Conservation (phyloP, 2,329 filamentous ascomycete species). For the Decorospora gaudefroyi region DNA sequence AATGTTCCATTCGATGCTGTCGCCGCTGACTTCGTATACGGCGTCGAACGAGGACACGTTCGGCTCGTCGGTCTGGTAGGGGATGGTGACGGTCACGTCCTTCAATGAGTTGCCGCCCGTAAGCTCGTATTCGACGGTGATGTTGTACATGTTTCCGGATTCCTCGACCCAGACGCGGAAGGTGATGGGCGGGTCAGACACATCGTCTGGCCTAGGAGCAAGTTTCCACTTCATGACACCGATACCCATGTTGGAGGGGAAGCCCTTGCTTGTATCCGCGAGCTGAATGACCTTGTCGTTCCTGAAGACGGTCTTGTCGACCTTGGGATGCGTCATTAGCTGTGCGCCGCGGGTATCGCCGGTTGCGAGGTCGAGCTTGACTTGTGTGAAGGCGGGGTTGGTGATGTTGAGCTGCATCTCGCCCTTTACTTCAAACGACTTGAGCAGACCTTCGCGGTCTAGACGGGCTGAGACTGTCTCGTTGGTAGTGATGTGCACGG, state of each 20-base stretch:
- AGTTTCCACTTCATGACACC: constrained; percentile 93
- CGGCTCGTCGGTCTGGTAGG: constrained; percentile 83
- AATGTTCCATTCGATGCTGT: constrained; percentile 92
- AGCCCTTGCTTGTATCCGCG: constrained; percentile 82
- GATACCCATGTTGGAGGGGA: constrained; percentile 92
- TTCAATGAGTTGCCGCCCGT: constrained; percentile 77
- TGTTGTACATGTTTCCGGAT: constrained; percentile 77
- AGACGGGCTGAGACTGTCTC: constrained; percentile 91
- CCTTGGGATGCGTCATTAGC: constrained; percentile 94
- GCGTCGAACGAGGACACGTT: constrained; percentile 91
- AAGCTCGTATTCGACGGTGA: constrained; percentile 95
- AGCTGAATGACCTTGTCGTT: constrained; percentile 84
- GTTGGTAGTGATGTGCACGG: constrained; percentile 83
- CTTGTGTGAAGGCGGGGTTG: constrained; percentile 85
- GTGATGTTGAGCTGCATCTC: constrained; percentile 90
- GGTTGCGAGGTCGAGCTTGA: constrained; percentile 80
- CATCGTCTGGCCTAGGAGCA: constrained; percentile 77
- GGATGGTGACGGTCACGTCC: constrained; percentile 86
- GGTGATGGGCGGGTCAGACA: constrained; percentile 82
- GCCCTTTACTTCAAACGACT: constrained; percentile 85
- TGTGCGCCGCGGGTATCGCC: constrained; percentile 81
- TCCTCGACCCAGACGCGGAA: constrained; percentile 99
- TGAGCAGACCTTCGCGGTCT: constrained; percentile 83
- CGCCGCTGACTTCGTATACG: constrained; percentile 89
- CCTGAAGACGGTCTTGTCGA: constrained; percentile 87